phyloP scores from a whole-genome alignment of 345 rosid genomes.

The Camelina laxa region DNA sequence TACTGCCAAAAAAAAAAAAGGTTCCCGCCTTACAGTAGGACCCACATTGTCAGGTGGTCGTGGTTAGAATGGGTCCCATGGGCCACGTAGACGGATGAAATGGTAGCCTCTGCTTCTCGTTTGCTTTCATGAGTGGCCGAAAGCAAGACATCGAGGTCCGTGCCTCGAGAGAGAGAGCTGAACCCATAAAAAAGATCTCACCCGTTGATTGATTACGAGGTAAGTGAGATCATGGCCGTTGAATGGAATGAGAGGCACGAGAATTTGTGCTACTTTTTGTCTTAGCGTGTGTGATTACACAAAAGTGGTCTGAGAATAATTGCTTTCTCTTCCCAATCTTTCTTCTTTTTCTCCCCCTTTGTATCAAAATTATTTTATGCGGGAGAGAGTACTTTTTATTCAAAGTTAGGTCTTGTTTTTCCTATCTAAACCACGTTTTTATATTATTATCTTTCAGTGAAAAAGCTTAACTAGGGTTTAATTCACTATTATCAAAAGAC shows the following conservation, averaged over 20 bases:
- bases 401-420: constrained; percentile 37
- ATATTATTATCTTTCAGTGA: constrained; percentile 13
- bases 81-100: constrained; percentile 49
- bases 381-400: constrained; percentile 21
- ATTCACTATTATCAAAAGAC: constrained; percentile 29
- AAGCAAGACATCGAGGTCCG: constrained; percentile 55
- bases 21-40: constrained; percentile 49
- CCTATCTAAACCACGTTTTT: constrained; percentile 23
- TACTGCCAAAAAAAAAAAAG: constrained; percentile 26
- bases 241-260: constrained; percentile 8
- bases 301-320: constrained; percentile 44
- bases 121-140: constrained; percentile 59
- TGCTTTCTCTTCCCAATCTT: constrained; percentile 32
- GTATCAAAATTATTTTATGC: constrained; percentile 8
- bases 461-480: neutral
- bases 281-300: constrained; percentile 41
- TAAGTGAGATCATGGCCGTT: constrained; percentile 35
- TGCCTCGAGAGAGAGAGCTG: constrained; percentile 6
- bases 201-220: constrained; percentile 41
- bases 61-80: constrained; percentile 34
- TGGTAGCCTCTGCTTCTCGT: constrained; percentile 8
- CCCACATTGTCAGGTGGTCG: constrained; percentile 41
- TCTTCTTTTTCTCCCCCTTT: neutral
- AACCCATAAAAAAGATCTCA: constrained; percentile 20
- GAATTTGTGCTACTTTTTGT: constrained; percentile 29